phyloP scores from a whole-genome alignment of 2,329 filamentous ascomycete species.

The Juglanconis juglandina region DNA sequence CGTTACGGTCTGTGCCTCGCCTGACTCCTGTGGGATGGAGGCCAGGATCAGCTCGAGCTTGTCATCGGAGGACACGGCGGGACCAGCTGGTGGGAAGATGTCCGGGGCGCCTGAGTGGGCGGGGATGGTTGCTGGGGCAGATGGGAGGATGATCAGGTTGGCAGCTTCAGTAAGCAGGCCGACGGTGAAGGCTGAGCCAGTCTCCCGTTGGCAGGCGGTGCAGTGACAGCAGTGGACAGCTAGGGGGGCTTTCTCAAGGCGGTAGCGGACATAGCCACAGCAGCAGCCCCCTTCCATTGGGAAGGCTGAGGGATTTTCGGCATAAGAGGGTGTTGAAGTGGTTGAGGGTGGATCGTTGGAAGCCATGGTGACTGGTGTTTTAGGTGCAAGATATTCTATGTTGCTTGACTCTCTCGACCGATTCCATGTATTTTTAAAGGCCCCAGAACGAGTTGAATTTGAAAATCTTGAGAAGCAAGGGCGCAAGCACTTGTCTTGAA shows the following conservation, averaged over 20 bases:
- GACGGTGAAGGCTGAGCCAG: constrained; percentile 36
- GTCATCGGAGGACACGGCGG: neutral
- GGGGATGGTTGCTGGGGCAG: constrained; percentile 23
- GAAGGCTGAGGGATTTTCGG: constrained; percentile 14
- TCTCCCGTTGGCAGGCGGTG: constrained; percentile 43
- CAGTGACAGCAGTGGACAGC: constrained; percentile 46
- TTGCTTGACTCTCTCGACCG: no score
- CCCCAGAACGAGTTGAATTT: neutral
- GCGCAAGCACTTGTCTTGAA: neutral
- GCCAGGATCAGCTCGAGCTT: neutral
- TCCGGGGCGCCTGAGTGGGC: constrained; percentile 7
- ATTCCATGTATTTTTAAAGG: no score
- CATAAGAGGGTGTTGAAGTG: constrained; percentile 11
- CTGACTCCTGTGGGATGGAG: constrained; percentile 37
- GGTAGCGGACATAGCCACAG: constrained; percentile 67
- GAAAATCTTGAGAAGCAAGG: neutral
- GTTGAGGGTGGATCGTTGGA: neutral
- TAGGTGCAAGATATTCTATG: neutral
- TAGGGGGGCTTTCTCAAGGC: constrained; percentile 54
- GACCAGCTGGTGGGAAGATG: constrained; percentile 4
- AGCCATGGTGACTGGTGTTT: neutral
- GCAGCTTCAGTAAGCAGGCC: constrained; percentile 41
- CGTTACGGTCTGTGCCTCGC: constrained; percentile 36
- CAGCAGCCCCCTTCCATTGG: constrained; percentile 52
- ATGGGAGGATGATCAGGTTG: constrained; percentile 30